Base-by-base conservation (phyloP, 768 basidiomycete species). In the Suillus decipiens region DNA sequence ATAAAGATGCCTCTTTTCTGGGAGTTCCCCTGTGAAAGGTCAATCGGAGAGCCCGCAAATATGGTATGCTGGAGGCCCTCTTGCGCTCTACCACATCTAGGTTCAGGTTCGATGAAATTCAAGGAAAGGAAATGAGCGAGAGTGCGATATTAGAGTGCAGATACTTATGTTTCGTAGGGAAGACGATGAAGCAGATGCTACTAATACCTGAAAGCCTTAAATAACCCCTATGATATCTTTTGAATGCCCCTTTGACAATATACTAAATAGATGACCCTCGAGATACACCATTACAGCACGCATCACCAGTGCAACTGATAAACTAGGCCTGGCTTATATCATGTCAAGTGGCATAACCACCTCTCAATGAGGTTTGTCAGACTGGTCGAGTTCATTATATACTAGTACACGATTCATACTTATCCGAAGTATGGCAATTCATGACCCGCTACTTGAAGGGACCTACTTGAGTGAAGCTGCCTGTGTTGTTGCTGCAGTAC, bases 261-360 rank as follows among this genome's bases (percentile, higher is more conserved):
- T 28, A 28, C 28, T 28, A 28, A n/a, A n/a, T n/a, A n/a, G 1
- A 28, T 28, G 28, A 28, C 28, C 28, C 28, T 28, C 3, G 28
- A 28, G 28, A 28, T 28, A 28, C 28, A 28, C 28, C 3, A 28
- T 28, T 28, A 28, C 28, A 28, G 28, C 28, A 28, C 3, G 89
- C 90, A 70, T 92, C 87, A 8, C 91, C 91, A 2, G 95, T 92
- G 68, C 96, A 98, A 43, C 96, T 96, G 31, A 22, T 96, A 36
- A 28, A 28, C 28, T 28, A 28, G 28, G 28, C 28, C 28, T 28
- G 28, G 28, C 28, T 28, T 28, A 28, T 28, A n/a, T n/a, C n/a
- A n/a, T n/a, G n/a, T n/a, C n/a, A n/a, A n/a, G n/a, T n/a, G n/a
- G n/a, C n/a, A n/a, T n/a, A n/a, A n/a, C n/a, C n/a, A n/a, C n/a